These are phyloP conservation scores for Daucus carota DNA, from an alignment of 129 eudicot genomes.

Conservation along the genomic window DH1_v3.0 NC_030384.2:29863501-29864000, in stretches of 20 bases:
- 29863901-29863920: not conserved
- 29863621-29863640: not conserved
- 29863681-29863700: not conserved
- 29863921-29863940: not conserved
- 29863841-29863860: not conserved
- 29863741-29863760: not conserved
- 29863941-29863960: not conserved
- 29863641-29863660: not conserved
- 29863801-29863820: not conserved
- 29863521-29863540: no score
- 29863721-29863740: not conserved
- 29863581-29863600: not conserved
- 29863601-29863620: not conserved
- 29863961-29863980: conserved; percentile 2
- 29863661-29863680: not conserved
- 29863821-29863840: not conserved
- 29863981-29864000: not conserved
- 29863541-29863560: no score
- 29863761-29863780: not conserved
- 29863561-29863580: no score
- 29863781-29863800: not conserved
- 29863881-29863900: not conserved
- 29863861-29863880: not conserved
- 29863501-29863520: no score
- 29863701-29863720: not conserved